These are phyloP conservation scores for Colletotrichum sp. DNA, from an alignment of 2,329 filamentous ascomycete species.

Conservation along the genomic window DNA sequence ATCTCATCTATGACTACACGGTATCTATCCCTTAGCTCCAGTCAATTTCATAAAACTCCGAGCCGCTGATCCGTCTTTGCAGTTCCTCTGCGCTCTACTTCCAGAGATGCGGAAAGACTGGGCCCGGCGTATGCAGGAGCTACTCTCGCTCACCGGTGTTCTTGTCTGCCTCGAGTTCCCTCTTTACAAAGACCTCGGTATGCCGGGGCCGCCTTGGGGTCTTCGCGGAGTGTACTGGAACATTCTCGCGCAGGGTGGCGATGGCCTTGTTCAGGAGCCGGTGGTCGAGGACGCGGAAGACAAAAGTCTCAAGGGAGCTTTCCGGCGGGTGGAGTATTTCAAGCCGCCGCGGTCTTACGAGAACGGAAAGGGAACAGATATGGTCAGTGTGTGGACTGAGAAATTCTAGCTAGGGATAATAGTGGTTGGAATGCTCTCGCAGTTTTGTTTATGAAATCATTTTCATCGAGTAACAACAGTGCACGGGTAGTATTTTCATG, in stretches of 20 bases:
- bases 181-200: neutral
- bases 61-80: neutral
- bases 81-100: neutral
- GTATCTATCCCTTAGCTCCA: accelerated
- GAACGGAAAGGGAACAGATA: neutral
- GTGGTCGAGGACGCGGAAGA: neutral
- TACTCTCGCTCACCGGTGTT: neutral
- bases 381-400: neutral
- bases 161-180: neutral
- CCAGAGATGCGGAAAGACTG: neutral
- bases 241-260: neutral
- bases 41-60: accelerated
- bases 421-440: neutral
- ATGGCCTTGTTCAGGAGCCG: neutral
- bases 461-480: neutral
- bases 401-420: neutral
- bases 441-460: accelerated
- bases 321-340: neutral
- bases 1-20: neutral
- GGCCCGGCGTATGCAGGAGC: neutral
- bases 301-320: neutral
- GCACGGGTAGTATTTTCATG: neutral
- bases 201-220: neutral
- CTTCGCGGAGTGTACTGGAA: neutral
- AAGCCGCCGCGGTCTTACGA: neutral